phyloP scores from a whole-genome alignment of 805 yeast species.

The Lipomyces oligophaga region DNA sequence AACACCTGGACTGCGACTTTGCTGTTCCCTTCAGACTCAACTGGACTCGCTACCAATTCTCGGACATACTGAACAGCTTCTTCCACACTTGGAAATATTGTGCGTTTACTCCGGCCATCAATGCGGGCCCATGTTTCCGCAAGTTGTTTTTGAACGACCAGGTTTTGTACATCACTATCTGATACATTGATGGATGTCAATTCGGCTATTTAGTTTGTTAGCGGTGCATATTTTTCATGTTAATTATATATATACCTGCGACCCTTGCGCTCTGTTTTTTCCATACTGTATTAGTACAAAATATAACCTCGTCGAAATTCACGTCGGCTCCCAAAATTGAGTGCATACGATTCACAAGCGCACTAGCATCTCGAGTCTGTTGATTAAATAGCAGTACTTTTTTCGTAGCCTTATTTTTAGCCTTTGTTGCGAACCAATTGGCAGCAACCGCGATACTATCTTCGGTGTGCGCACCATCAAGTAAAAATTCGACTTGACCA shows the following conservation, averaged over 20 bases:
- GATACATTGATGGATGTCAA: slow-evolving; percentile 82
- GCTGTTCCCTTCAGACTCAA: slow-evolving; percentile 23
- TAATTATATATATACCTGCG: too few species aligned
- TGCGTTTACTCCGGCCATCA: slow-evolving; percentile 40
- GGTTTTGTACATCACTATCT: slow-evolving; percentile 68
- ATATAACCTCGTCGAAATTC: slow-evolving; percentile 69
- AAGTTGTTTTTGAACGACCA: slow-evolving; percentile 73
- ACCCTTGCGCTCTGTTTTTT: neutral
- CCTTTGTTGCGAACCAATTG: slow-evolving; percentile 56
- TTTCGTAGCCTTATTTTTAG: slow-evolving; percentile 29
- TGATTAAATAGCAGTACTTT: slow-evolving; percentile 79
- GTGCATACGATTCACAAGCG: slow-evolving; percentile 55
- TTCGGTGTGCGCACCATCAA: slow-evolving; percentile 94
- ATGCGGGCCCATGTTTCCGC: slow-evolving; percentile 66
- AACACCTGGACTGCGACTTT: slow-evolving; percentile 57
- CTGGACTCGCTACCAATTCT: slow-evolving; percentile 38
- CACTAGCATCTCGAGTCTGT: slow-evolving; percentile 81
- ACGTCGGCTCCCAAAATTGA: slow-evolving; percentile 42
- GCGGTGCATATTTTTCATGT: neutral
- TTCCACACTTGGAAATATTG: slow-evolving; percentile 72
- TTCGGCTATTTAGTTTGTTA: slow-evolving; percentile 44
- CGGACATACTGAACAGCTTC: slow-evolving; percentile 57
- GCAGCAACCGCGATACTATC: slow-evolving; percentile 85
- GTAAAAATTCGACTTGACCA: slow-evolving; percentile 59
- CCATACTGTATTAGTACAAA: slow-evolving; percentile 92